phyloP scores from a whole-genome alignment of 2,329 filamentous ascomycete species.

The Alternaria tenuissima region DNA sequence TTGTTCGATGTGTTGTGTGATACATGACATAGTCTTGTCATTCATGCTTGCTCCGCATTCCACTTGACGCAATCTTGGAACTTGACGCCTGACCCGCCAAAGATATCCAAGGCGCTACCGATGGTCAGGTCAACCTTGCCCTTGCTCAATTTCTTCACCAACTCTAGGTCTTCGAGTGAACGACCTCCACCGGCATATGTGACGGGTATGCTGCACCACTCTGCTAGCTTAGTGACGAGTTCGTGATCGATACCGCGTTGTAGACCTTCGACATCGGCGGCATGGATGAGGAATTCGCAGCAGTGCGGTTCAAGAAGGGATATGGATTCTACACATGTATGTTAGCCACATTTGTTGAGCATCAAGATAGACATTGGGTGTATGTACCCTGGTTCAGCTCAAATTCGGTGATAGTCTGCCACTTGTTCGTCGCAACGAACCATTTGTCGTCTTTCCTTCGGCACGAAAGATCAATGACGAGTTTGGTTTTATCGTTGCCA shows the following conservation, averaged over 20 bases:
- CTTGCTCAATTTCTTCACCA: slow-evolving; percentile 78
- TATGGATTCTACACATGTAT: slow-evolving; percentile 71
- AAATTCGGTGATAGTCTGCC: slow-evolving; percentile 98
- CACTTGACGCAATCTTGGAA: slow-evolving; percentile 90
- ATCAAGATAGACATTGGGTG: not conserved
- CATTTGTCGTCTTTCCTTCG: slow-evolving; percentile 77
- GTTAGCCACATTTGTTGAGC: not conserved
- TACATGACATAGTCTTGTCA: not conserved
- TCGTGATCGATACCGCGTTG: slow-evolving; percentile 90
- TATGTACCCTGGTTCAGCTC: slow-evolving; percentile 81
- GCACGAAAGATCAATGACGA: slow-evolving; percentile 96
- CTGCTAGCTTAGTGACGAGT: slow-evolving; percentile 76
- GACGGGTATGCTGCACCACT: slow-evolving; percentile 91
- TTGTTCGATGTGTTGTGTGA: not conserved
- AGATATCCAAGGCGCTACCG: slow-evolving; percentile 94
- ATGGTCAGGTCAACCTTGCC: slow-evolving; percentile 94
- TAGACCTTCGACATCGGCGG: slow-evolving; percentile 93
- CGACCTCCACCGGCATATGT: slow-evolving; percentile 97
- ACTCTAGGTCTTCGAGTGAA: slow-evolving; percentile 80
- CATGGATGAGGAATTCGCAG: slow-evolving; percentile 96
- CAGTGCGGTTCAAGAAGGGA: slow-evolving; percentile 85
- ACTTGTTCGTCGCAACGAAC: slow-evolving; percentile 99
- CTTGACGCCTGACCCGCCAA: slow-evolving; percentile 85
- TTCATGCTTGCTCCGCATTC: slow-evolving; percentile 65
- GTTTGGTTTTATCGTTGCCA: slow-evolving; percentile 75